Evolutionary conservation across 768 basidiomycete genomes (phyloP).

Genomic region (Rhizopogon rudus): DNA sequence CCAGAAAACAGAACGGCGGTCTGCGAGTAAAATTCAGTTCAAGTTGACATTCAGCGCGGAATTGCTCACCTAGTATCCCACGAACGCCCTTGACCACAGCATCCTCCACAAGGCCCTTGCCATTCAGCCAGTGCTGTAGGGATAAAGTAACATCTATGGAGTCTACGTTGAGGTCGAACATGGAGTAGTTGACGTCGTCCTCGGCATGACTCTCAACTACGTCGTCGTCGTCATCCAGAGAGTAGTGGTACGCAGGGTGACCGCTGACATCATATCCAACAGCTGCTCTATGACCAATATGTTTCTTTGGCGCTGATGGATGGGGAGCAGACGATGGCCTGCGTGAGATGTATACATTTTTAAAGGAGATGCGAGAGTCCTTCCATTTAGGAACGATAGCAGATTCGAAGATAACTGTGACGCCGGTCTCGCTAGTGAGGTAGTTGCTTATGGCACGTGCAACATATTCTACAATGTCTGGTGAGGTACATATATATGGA

Average conservation of each 20-base stretch:
- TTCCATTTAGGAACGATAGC: constrained; percentile 99
- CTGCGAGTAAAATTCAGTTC: constrained; percentile 33
- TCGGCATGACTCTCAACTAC: constrained; percentile 26
- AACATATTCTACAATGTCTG: constrained; percentile 56
- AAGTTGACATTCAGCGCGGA: neutral
- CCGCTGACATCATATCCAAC: constrained; percentile 73
- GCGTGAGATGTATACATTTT: constrained; percentile 92
- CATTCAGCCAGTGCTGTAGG: constrained; percentile 89
- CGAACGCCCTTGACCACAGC: constrained; percentile 93
- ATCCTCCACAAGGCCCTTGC: constrained; percentile 88
- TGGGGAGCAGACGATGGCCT: constrained; percentile 40
- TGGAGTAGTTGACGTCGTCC: constrained; percentile 72
- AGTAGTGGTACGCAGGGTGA: constrained; percentile 64
- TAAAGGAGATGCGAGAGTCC: constrained; percentile 92
- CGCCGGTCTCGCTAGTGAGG: constrained; percentile 88
- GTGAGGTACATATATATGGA: neutral
- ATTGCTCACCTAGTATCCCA: constrained; percentile 74
- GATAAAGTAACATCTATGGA: constrained; percentile 95
- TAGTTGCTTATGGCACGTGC: constrained; percentile 90
- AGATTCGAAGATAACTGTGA: constrained; percentile 93
- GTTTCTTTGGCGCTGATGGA: constrained; percentile 13
- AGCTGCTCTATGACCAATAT: constrained; percentile 49
- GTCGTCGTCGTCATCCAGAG: constrained; percentile 57
- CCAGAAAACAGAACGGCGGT: constrained; percentile 83
- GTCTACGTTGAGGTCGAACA: constrained; percentile 92